Conservation (phyloP, 345 rosid species). For the Camelina neglecta region DNA sequence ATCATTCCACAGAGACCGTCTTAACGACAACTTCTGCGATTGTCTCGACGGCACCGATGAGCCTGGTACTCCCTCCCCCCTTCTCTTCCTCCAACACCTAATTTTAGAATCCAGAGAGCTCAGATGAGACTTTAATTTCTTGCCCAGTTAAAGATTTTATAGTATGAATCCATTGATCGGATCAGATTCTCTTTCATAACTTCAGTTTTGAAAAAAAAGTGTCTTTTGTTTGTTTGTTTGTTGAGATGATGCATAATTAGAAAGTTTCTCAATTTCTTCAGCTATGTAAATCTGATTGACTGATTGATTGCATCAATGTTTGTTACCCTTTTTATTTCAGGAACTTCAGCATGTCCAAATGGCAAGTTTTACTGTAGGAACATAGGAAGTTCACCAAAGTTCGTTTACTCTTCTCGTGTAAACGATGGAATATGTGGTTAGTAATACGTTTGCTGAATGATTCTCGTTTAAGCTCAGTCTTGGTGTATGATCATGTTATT, state of each 20-base stretch:
- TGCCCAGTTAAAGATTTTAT: background rate
- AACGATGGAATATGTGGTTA: constrained; percentile 48
- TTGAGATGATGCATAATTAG: background rate
- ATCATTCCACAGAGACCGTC: constrained; percentile 73
- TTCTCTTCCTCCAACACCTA: background rate
- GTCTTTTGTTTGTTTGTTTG: background rate
- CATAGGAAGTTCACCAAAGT: constrained; percentile 44
- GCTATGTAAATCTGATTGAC: background rate
- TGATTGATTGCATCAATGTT: constrained; percentile 5
- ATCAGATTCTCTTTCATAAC: background rate
- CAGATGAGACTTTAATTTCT: background rate
- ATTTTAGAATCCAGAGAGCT: constrained; percentile 1
- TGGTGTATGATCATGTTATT: constrained; percentile 8
- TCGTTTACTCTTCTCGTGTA: constrained; percentile 48
- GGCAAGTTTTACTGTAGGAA: constrained; percentile 47
- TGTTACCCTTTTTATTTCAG: constrained; percentile 46
- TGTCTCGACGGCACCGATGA: constrained; percentile 95
- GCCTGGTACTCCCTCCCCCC: constrained; percentile 61
- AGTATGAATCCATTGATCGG: background rate
- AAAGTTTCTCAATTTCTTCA: background rate
- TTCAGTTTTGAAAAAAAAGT: background rate
- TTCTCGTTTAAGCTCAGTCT: constrained; percentile 6
- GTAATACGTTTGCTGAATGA: constrained; percentile 13
- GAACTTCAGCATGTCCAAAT: constrained; percentile 55
- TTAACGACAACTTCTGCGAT: constrained; percentile 93